Evolutionary conservation across 2,329 filamentous ascomycete species (phyloP), one percentile per base, ranked within the genome.

Genomic region (Fusarium albidum): DNA sequence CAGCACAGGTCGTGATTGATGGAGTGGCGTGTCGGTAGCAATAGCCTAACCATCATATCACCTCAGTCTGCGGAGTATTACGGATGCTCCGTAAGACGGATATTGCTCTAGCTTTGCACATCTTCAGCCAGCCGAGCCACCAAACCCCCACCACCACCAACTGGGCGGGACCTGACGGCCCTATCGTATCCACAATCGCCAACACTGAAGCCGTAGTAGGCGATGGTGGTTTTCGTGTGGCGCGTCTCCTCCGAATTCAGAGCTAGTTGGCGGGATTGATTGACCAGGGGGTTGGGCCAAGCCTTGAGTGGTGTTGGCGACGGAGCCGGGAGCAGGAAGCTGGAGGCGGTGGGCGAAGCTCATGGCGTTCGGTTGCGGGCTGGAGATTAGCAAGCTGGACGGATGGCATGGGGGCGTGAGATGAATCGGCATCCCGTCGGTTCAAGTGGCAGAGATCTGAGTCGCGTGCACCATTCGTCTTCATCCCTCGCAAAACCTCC

Each of bases 11-110:
- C 21, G 41, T 13, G 27, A 21, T 34, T 14, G 14, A 17, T 29
- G 12, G 25, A 40, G 29, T 57, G 44, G 53, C 34, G 45, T 40
- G 35, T 45, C 27, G 54, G 54, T 43, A 54, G 44, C 43, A 34
- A 38, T 46, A 42, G 52, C 32, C 32, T 11, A 17, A 42, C 40
- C 34, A 46, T 60, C 54, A 55, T 37, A 52, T 46, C 54, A 59
- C 44, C 31, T 54, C 35, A n/a, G 48, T 50, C 52, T 57, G 35
- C 28, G 29, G 40, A 31, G 40, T 53, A n/a, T n/a, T n/a, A n/a
- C n/a, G n/a, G n/a, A n/a, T n/a, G n/a, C n/a, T n/a, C n/a, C n/a
- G n/a, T n/a, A n/a, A n/a, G n/a, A n/a, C n/a, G n/a, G n/a, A n/a
- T n/a, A n/a, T 58, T 47, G 43, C 37, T 42, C 43, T 51, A 54